These are phyloP conservation scores for Gymnopilus dilepis DNA, from an alignment of 768 basidiomycete genomes.

Conservation along the genomic window DNA sequence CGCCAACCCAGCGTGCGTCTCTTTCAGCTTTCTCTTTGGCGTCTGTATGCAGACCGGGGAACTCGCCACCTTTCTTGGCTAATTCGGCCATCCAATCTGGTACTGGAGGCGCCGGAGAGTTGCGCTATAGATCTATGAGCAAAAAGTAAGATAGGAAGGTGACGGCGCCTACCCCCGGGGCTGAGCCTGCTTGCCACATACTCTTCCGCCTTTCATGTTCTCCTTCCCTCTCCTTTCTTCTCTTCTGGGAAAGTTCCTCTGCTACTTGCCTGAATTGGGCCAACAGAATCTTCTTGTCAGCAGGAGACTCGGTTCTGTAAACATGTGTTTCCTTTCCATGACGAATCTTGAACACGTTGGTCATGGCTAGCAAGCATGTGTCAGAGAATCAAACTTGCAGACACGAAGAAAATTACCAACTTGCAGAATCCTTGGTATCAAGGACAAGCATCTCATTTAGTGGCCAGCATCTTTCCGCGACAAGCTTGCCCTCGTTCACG, in stretches of 20 bases:
- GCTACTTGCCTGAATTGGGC: slow-evolving; percentile 89
- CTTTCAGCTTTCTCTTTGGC: slow-evolving; percentile 79
- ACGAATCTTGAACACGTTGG: slow-evolving; percentile 96
- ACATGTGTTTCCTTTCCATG: slow-evolving; percentile 95
- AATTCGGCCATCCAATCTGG: slow-evolving; percentile 83
- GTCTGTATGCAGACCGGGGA: slow-evolving; percentile 48
- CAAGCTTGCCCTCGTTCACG: slow-evolving; percentile 74
- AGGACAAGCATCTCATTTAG: slow-evolving; percentile 93
- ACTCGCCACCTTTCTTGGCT: slow-evolving; percentile 57
- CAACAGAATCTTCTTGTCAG: slow-evolving; percentile 88
- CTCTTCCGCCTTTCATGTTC: slow-evolving; percentile 89
- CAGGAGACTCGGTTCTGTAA: slow-evolving; percentile 79
- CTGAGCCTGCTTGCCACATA: slow-evolving; percentile 58
- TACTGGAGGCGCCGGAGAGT: slow-evolving; percentile 55
- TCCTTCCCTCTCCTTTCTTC: slow-evolving; percentile 91
- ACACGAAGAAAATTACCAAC: slow-evolving; percentile 49
- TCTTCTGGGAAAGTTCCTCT: slow-evolving; percentile 87
- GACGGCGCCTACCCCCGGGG: slow-evolving; percentile 27
- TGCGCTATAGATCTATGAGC: slow-evolving; percentile 27
- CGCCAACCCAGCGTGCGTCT: slow-evolving; percentile 86
- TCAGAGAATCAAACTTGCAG: slow-evolving; percentile 9
- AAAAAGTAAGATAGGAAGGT: neutral
- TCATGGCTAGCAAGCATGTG: slow-evolving; percentile 57
- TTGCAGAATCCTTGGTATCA: slow-evolving; percentile 94
- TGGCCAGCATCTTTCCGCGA: slow-evolving; percentile 93